Evolutionary conservation across 192 early-diverging fungal species (phyloP).

Genomic region (Ramicandelaber brevisporus): DNA sequence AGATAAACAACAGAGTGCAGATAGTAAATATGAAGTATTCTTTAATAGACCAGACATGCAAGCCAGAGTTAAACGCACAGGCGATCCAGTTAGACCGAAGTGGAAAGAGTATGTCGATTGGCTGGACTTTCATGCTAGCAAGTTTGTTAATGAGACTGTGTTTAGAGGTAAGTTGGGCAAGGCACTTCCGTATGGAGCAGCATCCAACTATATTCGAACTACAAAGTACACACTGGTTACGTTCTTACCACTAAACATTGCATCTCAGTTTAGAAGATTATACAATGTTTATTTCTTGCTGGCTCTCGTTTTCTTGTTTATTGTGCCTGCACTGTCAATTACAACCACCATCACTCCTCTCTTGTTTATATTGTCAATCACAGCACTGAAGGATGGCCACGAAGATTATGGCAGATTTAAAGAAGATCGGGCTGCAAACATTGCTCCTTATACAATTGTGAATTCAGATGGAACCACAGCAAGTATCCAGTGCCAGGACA

Average conservation of each 20-base stretch:
- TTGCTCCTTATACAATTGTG: slow-evolving; percentile 27
- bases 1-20: too few species aligned
- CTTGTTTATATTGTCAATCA: slow-evolving; percentile 50
- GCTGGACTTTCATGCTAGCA: too few species aligned
- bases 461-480: slow-evolving; percentile 1
- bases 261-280: slow-evolving; percentile 68
- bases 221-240: slow-evolving; percentile 70
- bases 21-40: too few species aligned
- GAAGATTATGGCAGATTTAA: slow-evolving; percentile 76
- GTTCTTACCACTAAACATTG: slow-evolving; percentile 79
- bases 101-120: too few species aligned
- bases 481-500: slow-evolving; percentile 26
- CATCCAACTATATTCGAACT: slow-evolving; percentile 66
- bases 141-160: too few species aligned
- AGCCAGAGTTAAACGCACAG: too few species aligned
- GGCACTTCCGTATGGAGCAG: too few species aligned
- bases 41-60: too few species aligned
- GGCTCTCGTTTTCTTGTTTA: slow-evolving; percentile 28
- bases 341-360: slow-evolving; percentile 62
- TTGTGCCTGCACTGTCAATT: slow-evolving; percentile 9
- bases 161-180: too few species aligned
- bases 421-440: slow-evolving; percentile 63
- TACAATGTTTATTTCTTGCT: slow-evolving; percentile 75
- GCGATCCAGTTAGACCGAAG: too few species aligned
- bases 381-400: slow-evolving; percentile 63